phyloP scores from a whole-genome alignment of 2,329 filamentous ascomycete genomes.

The Cordyceps militaris region DNA sequence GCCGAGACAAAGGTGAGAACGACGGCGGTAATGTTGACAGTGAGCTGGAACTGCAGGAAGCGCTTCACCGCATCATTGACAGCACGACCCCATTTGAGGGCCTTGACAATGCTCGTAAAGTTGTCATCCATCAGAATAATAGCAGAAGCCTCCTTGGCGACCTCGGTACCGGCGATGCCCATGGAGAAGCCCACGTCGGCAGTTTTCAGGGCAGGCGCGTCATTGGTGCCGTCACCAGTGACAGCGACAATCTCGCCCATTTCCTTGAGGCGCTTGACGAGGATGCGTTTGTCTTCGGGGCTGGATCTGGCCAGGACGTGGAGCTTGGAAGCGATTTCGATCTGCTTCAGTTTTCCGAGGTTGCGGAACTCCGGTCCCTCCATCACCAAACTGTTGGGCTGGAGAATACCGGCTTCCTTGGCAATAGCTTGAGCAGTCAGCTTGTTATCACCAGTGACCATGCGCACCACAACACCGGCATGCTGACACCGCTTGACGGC shows the following conservation, averaged over 20 bases:
- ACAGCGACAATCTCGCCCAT: constrained; percentile 73
- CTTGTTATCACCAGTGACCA: constrained; percentile 81
- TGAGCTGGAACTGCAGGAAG: constrained; percentile 71
- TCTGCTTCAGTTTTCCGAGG: constrained; percentile 57
- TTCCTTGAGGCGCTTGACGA: constrained; percentile 65
- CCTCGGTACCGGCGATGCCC: constrained; percentile 77
- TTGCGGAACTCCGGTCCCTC: constrained; percentile 75
- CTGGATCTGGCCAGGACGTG: constrained; percentile 69
- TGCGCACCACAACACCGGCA: constrained; percentile 72
- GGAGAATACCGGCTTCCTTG: constrained; percentile 68
- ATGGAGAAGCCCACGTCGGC: constrained; percentile 82
- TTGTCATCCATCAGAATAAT: constrained; percentile 88
- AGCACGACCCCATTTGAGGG: constrained; percentile 71
- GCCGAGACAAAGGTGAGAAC: constrained; percentile 81
- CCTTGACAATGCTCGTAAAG: constrained; percentile 79
- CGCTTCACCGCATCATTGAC: constrained; percentile 74
- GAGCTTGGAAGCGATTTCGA: constrained; percentile 59
- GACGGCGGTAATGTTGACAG: constrained; percentile 89
- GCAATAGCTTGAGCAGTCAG: constrained; percentile 74
- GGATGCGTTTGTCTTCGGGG: constrained; percentile 68
- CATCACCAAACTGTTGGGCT: constrained; percentile 61
- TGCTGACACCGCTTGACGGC: constrained; percentile 67
- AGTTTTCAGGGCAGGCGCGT: constrained; percentile 72
- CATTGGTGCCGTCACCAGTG: constrained; percentile 78
- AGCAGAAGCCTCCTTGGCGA: constrained; percentile 77